Evolutionary conservation across 2,329 filamentous ascomycete genomes (phyloP), one percentile per base, ranked within the genome.

Genomic region (Nemania bipapillata): DNA sequence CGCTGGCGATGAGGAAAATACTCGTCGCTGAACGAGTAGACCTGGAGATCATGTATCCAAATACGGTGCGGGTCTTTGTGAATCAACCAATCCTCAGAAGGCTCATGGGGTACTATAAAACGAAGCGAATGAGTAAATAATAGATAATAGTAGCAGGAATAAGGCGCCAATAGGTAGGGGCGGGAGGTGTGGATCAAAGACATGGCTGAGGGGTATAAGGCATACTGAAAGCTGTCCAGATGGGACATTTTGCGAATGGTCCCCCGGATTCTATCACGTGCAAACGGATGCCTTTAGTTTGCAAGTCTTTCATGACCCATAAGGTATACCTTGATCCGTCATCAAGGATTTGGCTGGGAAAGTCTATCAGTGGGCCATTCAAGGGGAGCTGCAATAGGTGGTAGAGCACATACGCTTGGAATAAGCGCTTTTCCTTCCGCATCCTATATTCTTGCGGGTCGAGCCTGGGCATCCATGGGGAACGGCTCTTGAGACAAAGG

Each of bases 201-300:
- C 1, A 37, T 9, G 15, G 11, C 26, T 52, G 11, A n/a, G 56
- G 50, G 37, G 66, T 7, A 32, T 11, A 8, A 28, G 54, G 73
- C 84, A 28, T 79, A 89, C 87, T 79, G 73, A 90, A 90, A 2
- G 88, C 87, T 2, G 88, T 90, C 88, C 88, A 90, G 8, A 90
- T 83, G 1, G 88, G 88, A 72, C 86, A 88, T 58, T 81, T 80
- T 32, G 80, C 81, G 57, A 89, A 74, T 59, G 85, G 83, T 1
- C 86, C 87, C n/a, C 85, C 83, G 81, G 82, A 84, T 0, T 87
- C 83, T 1, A 85, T 82, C 12, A 86, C 86, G 55, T 89, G 87
- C 0, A 90, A 83, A 12, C 88, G 84, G 2, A 86, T 65, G 1
- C 83, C 84, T 9, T 80, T 78, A 1, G 84, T 86, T 26, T 81